A percentile compares a stretch with the other conserved stretches of the same genome.
These are phyloP conservation scores for Medicago lupulina DNA, from an alignment of 306 rosid species.

Conservation along the genomic window DNA sequence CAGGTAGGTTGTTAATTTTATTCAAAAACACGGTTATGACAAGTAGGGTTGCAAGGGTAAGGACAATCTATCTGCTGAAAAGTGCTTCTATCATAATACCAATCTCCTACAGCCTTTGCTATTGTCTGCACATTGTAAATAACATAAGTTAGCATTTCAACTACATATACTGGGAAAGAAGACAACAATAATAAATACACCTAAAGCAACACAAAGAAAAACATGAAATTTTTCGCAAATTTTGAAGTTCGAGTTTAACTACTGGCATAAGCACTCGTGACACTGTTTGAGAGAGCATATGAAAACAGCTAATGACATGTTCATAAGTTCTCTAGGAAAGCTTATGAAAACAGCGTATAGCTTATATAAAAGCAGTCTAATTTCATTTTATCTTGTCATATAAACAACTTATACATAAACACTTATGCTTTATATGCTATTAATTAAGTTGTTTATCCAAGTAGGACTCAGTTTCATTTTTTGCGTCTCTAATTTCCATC, in stretches of 20 bases:
- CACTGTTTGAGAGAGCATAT: background rate
- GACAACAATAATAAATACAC: background rate
- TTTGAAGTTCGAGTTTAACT: background rate
- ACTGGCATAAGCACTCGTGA: background rate
- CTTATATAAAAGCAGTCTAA: background rate
- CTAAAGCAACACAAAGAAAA: background rate
- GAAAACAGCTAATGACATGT: background rate
- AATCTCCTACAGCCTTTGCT: conserved; percentile 86
- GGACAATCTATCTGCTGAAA: conserved; percentile 76
- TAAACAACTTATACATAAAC: background rate
- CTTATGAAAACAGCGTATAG: background rate
- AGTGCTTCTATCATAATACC: conserved; percentile 67
- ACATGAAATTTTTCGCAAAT: background rate
- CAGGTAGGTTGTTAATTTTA: background rate
- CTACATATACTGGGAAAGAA: conserved; percentile 5
- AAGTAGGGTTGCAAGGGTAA: conserved; percentile 92
- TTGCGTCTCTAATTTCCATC: background rate
- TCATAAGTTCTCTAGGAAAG: background rate
- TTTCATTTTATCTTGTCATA: background rate
- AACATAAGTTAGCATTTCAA: conserved; percentile 32
- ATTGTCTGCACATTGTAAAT: conserved; percentile 62
- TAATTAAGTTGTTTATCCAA: background rate
- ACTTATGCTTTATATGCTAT: no score
- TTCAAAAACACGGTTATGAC: conserved; percentile 73
- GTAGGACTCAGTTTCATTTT: background rate